These are phyloP conservation scores for Alternaria viburni DNA, from an alignment of 2,329 filamentous ascomycete species.

Conservation along the genomic window DNA sequence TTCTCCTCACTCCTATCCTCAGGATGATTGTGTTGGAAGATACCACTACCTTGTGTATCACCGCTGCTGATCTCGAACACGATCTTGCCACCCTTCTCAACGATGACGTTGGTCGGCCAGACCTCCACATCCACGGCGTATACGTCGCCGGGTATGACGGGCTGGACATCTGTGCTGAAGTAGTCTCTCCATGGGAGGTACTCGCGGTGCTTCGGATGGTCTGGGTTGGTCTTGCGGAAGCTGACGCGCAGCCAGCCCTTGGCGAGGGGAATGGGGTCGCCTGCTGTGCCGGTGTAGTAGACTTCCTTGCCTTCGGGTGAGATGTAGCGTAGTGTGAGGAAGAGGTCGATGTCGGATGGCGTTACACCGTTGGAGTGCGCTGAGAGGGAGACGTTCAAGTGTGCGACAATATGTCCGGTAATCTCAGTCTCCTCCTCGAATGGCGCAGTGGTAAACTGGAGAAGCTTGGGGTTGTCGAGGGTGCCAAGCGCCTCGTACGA, in stretches of 20 bases:
- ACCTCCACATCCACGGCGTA: conserved; percentile 68
- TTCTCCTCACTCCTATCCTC: conserved; percentile 54
- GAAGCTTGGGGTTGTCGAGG: conserved; percentile 58
- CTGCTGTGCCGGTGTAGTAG: conserved; percentile 69
- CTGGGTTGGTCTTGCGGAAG: conserved; percentile 60
- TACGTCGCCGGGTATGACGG: conserved; percentile 61
- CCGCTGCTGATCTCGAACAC: conserved; percentile 61
- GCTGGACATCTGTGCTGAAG: conserved; percentile 57
- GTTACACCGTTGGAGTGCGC: conserved; percentile 47
- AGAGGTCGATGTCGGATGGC: conserved; percentile 67
- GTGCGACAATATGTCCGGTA: conserved; percentile 70
- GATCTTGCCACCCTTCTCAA: conserved; percentile 59
- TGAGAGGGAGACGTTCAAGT: conserved; percentile 66
- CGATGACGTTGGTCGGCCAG: conserved; percentile 68
- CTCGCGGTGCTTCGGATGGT: conserved; percentile 59
- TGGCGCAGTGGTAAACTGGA: conserved; percentile 64
- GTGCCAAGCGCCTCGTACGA: conserved; percentile 67
- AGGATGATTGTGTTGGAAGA: conserved; percentile 61
- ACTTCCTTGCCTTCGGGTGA: conserved; percentile 62
- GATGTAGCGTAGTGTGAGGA: conserved; percentile 66
- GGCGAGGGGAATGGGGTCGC: conserved; percentile 66
- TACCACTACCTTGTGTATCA: conserved; percentile 66
- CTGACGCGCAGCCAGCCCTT: conserved; percentile 70
- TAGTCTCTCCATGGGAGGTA: conserved; percentile 68
- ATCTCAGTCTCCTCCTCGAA: conserved; percentile 72